Conservation (phyloP, 1,284 basidiomycete species). For the Leccinum angustisporum region DNA sequence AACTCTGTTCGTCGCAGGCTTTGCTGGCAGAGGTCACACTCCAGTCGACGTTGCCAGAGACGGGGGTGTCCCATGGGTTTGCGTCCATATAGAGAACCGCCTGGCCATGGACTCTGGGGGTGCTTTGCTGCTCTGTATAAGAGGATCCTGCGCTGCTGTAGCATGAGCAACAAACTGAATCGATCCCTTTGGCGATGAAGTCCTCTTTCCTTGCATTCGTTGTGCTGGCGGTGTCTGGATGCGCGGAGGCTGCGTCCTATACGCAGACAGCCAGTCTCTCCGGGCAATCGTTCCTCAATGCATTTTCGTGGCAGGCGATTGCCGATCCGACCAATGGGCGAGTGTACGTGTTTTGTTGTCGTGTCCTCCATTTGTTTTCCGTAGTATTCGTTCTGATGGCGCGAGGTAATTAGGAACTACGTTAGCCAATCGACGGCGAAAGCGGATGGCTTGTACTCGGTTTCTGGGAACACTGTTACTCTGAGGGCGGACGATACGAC, state of each 20-base stretch:
- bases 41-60: neutral
- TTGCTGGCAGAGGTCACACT: slow-evolving; percentile 11
- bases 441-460: slow-evolving; percentile 46
- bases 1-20: neutral
- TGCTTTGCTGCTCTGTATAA: slow-evolving; percentile 14
- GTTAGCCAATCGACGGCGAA: slow-evolving; percentile 45
- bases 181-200: slow-evolving; percentile 10
- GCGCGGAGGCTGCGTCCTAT: slow-evolving; percentile 34
- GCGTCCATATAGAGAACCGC: neutral
- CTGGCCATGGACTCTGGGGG: neutral
- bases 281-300: slow-evolving; percentile 42
- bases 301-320: slow-evolving; percentile 44
- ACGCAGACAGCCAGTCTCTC: slow-evolving; percentile 37
- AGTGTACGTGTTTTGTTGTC: slow-evolving; percentile 35
- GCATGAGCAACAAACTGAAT: neutral
- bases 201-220: slow-evolving; percentile 11
- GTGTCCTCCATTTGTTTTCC: neutral
- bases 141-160: neutral
- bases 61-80: neutral
- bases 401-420: slow-evolving; percentile 43
- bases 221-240: slow-evolving; percentile 8
- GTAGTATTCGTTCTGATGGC: neutral
- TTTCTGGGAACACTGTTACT: slow-evolving; percentile 45
- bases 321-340: slow-evolving; percentile 48
- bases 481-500: slow-evolving; percentile 37